Percentiles rank a stretch among this genome's conserved stretches.
phyloP scores from a whole-genome alignment of 2,329 filamentous ascomycete genomes.

The Penicillium sp. region DNA sequence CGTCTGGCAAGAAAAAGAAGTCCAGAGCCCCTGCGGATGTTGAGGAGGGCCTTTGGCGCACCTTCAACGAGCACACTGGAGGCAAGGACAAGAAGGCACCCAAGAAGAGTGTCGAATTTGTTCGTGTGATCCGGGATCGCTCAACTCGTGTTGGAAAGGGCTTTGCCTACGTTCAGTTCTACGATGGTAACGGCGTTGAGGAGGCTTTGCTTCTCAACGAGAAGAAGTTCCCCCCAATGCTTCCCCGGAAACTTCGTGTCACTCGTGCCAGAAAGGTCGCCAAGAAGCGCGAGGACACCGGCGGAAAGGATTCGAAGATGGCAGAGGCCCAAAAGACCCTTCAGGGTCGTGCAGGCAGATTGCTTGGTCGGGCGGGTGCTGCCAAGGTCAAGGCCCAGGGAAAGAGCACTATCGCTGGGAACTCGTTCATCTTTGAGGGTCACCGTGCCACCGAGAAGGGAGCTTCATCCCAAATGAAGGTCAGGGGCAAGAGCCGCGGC shows the following conservation, averaged over 20 bases:
- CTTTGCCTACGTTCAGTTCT: conserved; percentile 96
- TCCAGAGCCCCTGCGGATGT: conserved; percentile 76
- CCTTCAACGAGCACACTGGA: conserved; percentile 39
- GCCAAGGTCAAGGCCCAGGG: conserved; percentile 35
- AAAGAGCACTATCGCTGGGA: conserved; percentile 30
- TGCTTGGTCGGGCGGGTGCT: conserved; percentile 41
- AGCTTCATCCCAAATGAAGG: conserved; percentile 28
- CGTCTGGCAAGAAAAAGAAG: conserved; percentile 68
- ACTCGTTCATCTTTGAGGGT: conserved; percentile 47
- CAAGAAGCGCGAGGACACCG: conserved; percentile 39
- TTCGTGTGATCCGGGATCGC: conserved; percentile 85
- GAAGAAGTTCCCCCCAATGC: conserved; percentile 90
- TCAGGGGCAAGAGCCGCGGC: conserved; percentile 41
- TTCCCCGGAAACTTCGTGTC: conserved; percentile 85
- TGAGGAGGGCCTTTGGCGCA: conserved; percentile 71
- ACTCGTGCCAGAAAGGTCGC: conserved; percentile 74
- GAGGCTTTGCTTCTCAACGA: conserved; percentile 83
- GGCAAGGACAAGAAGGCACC: conserved; percentile 41
- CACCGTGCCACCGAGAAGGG: conserved; percentile 41
- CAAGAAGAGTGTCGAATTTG: conserved; percentile 83
- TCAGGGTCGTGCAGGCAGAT: conserved; percentile 39
- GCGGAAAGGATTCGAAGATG: conserved; percentile 21
- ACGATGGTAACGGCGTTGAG: conserved; percentile 85
- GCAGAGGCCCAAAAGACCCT: conserved; percentile 35
- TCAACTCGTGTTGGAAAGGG: conserved; percentile 93